Evolutionary conservation across 179 eudicot species (phyloP), one percentile per base, ranked within the genome.

Genomic region (Spinacia oleracea): DNA sequence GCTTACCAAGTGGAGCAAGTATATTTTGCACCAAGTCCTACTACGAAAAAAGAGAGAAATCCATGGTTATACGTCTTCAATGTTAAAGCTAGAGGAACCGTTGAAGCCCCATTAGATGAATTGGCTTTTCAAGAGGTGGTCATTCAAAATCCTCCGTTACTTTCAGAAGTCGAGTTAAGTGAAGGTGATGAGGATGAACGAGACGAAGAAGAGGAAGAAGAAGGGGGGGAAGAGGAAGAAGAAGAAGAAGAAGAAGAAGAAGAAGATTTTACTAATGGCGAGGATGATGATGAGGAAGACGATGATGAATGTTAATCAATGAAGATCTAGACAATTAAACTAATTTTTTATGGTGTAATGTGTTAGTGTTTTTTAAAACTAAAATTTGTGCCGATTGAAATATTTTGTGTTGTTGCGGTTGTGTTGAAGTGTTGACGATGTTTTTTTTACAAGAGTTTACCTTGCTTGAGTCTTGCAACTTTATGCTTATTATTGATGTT

Each of bases 1-100:
- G 66, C 67, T 14, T n/a, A 74, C 21, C 53, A 74, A 38, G 77
- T 42, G 23, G 35, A 21, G 3, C 69, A 74, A 74, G 77, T 74
- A 1, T 74, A 43, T 21, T 59, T 35, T 60, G 11, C 14, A 21
- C 32, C 77, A 32, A 40, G 40, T 20, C 68, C 77, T 15, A 43
- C 21, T 42, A 9, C 29, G 21, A 4, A 31, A 1, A 43, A 43
- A 0, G 25, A 43, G 2, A n/a, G 51, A 45, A 21, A 25, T 42
- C 32, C 45, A 23, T 70, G 73, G 32, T 45, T 16, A 16, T 20
- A 4, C n/a, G 20, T 70, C 23, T n/a, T 42, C 14, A 23, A 12
- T 42, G 34, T 21, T 0, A 70, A 27, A 3, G 32, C 32, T 1
- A 42, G 5, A 70, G 32, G 34, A 42, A 21, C 8, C 4, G 14